Percentiles rank a stretch among this genome's conserved stretches.
These are phyloP conservation scores for Vitis vinifera DNA, from an alignment of 164 flowering plant species.

Conservation along the genomic window ASM3070453v1 NC_081817.1:2813501-2814000, in stretches of 20 bases:
- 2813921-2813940: slow-evolving; percentile 31
- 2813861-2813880: slow-evolving; percentile 42
- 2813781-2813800: slow-evolving; percentile 39
- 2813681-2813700: slow-evolving; percentile 22
- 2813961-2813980: slow-evolving; percentile 36
- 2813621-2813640: neutral
- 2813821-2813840: slow-evolving; percentile 37
- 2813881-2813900: slow-evolving; percentile 42
- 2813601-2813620: slow-evolving; percentile 7
- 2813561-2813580: neutral
- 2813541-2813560: neutral
- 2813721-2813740: slow-evolving; percentile 44
- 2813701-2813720: slow-evolving; percentile 40
- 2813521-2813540: too few species aligned
- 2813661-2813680: slow-evolving; percentile 17
- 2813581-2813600: slow-evolving; percentile 6
- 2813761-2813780: slow-evolving; percentile 39
- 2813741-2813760: slow-evolving; percentile 37
- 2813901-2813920: slow-evolving; percentile 29
- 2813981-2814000: slow-evolving; percentile 40
- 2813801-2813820: slow-evolving; percentile 41
- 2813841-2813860: slow-evolving; percentile 37
- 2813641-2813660: slow-evolving; percentile 7
- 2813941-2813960: slow-evolving; percentile 38
- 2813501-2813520: too few species aligned